Evolutionary conservation across 2,329 filamentous ascomycete species (phyloP), one percentile per base, ranked within the genome.

Genomic region (Cadophora luteo-olivacea): DNA sequence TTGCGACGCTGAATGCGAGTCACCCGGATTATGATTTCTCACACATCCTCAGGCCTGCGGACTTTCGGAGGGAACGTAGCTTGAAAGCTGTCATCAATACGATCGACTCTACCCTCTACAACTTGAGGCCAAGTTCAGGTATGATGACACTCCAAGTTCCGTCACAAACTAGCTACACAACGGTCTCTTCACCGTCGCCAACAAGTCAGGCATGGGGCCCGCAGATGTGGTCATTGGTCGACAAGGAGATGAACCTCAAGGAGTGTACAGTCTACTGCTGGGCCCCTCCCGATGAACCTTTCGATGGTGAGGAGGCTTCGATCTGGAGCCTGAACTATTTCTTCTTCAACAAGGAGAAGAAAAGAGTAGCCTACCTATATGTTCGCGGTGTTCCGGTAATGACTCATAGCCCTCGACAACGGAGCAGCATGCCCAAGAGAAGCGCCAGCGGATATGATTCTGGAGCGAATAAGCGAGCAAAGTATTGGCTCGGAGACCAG

Each of bases 21-120:
- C 95, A 99, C 81, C 90, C 92, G 1, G 93, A 99, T 81, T 98
- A 99, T 80, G 96, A 99, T 80, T 99, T 99, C 81, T 97, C 94
- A 1, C 92, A 97, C 77, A 91, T 96, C 41, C 84, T 98, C 68
- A 90, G 94, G 48, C 94, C 96, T 0, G 87, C 90, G 45, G 96
- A 99, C 79, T 99, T 99, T 80, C 91, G 91, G 74, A 90, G 92
- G 72, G 94, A 97, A 82, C 87, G 91, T 68, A 92, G 90, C 74
- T 80, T 97, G 71, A 89, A 92, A 70, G 86, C 87, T 25, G 92
- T 97, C 68, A 97, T 97, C 87, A 91, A 91, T 75, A 93, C 89
- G 65, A 87, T 99, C 69, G 94, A 98, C 79, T 93, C 89, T 16
- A 97, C 93, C 0, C 84, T 99, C 69, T 92, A 92, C 80, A 97